A percentile compares a stretch with the other conserved stretches of the same genome.
Conservation (phyloP, 768 basidiomycete genomes). For the Goffeauzyma gilvescens region DNA sequence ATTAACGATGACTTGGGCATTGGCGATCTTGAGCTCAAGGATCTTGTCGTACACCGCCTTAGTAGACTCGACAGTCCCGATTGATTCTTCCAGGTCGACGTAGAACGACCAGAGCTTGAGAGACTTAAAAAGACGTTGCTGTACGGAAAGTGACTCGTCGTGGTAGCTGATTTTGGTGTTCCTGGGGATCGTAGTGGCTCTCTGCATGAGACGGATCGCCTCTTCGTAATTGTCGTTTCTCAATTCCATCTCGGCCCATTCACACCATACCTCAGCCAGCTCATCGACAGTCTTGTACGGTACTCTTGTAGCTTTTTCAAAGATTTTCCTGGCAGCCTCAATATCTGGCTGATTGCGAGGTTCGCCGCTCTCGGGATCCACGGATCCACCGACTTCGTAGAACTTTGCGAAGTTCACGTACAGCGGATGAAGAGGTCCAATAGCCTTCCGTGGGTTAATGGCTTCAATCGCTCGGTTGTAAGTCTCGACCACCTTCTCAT, state of each 20-base stretch:
- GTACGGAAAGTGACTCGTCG: constrained; percentile 71
- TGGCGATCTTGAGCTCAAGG: constrained; percentile 85
- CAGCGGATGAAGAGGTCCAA: constrained; percentile 69
- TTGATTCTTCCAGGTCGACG: constrained; percentile 90
- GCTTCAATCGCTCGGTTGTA: constrained; percentile 78
- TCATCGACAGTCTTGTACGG: constrained; percentile 93
- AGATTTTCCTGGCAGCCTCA: constrained; percentile 68
- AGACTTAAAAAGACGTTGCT: constrained; percentile 85
- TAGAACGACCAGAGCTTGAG: constrained; percentile 98
- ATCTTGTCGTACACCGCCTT: constrained; percentile 93
- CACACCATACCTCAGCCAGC: constrained; percentile 94
- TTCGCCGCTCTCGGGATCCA: constrained; percentile 37
- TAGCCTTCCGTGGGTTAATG: constrained; percentile 69
- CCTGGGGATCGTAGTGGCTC: constrained; percentile 78
- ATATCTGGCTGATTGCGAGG: constrained; percentile 58
- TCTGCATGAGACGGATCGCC: constrained; percentile 84
- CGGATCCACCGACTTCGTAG: constrained; percentile 81
- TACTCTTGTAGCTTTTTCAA: constrained; percentile 80
- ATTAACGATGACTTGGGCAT: constrained; percentile 92
- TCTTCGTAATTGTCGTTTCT: constrained; percentile 93
- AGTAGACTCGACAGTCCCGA: constrained; percentile 76
- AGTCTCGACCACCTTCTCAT: constrained; percentile 86
- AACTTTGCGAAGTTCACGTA: constrained; percentile 94
- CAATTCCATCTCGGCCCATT: constrained; percentile 97
- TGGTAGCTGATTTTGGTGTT: constrained; percentile 81